phyloP scores from a whole-genome alignment of 345 rosid genomes.

The Microthlaspi erraticum region DNA sequence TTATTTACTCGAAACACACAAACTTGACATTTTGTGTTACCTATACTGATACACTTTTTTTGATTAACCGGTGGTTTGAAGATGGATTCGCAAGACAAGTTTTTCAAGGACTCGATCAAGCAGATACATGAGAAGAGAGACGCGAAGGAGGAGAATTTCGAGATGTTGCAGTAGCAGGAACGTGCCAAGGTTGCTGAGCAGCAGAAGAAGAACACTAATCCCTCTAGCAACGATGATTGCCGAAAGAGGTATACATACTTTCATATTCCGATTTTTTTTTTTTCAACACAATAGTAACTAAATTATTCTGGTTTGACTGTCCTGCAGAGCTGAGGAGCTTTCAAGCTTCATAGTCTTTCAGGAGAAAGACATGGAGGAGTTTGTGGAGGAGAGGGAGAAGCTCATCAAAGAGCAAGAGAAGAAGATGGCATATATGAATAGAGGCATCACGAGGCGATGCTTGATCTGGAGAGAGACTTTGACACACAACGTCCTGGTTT shows the following conservation, averaged over 20 bases:
- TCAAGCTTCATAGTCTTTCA: conserved; percentile 58
- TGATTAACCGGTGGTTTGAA: conserved; percentile 28
- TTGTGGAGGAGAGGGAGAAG: conserved; percentile 70
- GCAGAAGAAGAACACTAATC: conserved; percentile 50
- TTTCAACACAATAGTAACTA: no score
- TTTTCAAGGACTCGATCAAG: conserved; percentile 64
- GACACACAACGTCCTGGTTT: no score
- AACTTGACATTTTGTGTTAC: conserved; percentile 4
- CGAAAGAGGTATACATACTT: conserved; percentile 52
- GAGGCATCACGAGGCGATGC: conserved; percentile 64
- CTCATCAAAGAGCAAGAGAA: conserved; percentile 60
- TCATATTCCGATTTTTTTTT: neutral
- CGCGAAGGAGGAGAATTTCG: conserved; percentile 74
- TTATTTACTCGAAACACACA: conserved; percentile 8
- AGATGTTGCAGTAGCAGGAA: conserved; percentile 76
- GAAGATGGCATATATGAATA: conserved; percentile 56
- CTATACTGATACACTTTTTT: conserved; percentile 3
- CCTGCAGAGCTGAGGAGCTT: no score
- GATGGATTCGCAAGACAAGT: conserved; percentile 80
- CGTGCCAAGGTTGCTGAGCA: conserved; percentile 65
- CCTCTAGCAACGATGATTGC: conserved; percentile 50
- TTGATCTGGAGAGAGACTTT: conserved; percentile 63
- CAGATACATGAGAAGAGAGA: conserved; percentile 54
- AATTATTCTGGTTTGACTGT: no score
- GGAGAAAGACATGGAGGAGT: conserved; percentile 67